These are phyloP conservation scores for Volvox africanus DNA, from an alignment of 139 green algal genomes.

Conservation along the genomic window DNA sequence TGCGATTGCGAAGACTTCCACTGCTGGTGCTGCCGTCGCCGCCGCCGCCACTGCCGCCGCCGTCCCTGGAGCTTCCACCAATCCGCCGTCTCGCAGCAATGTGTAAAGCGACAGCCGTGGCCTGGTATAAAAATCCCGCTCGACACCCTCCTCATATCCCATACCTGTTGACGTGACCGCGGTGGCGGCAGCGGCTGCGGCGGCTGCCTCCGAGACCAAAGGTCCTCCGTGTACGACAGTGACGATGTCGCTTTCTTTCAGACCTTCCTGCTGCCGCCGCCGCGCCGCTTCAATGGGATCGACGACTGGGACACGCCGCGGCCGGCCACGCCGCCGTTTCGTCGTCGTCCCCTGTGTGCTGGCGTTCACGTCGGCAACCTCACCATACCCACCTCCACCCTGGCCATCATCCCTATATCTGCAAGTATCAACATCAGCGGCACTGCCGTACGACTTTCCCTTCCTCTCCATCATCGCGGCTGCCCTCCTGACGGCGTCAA, in stretches of 20 bases:
- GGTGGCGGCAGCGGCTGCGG: background rate
- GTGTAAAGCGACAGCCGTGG: conserved; percentile 11
- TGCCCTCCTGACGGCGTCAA: background rate
- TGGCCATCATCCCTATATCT: background rate
- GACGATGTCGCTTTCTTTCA: background rate
- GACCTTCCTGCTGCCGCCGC: background rate
- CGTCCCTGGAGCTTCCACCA: background rate
- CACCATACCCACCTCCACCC: background rate
- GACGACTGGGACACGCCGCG: background rate
- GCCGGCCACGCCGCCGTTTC: background rate
- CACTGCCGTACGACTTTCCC: background rate
- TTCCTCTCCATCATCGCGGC: too few relatives aligned
- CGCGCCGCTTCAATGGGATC: background rate
- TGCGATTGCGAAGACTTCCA: too few relatives aligned
- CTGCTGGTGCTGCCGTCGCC: too few relatives aligned
- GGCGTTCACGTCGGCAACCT: background rate
- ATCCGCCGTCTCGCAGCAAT: background rate
- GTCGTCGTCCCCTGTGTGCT: background rate
- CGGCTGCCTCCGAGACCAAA: background rate
- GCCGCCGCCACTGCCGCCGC: background rate
- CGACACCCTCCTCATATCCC: background rate
- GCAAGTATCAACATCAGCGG: background rate
- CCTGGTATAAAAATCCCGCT: background rate
- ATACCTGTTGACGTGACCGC: background rate
- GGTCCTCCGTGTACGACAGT: background rate